phyloP scores from a whole-genome alignment of 2,329 filamentous ascomycete species.

The Neofusicoccum ribis region DNA sequence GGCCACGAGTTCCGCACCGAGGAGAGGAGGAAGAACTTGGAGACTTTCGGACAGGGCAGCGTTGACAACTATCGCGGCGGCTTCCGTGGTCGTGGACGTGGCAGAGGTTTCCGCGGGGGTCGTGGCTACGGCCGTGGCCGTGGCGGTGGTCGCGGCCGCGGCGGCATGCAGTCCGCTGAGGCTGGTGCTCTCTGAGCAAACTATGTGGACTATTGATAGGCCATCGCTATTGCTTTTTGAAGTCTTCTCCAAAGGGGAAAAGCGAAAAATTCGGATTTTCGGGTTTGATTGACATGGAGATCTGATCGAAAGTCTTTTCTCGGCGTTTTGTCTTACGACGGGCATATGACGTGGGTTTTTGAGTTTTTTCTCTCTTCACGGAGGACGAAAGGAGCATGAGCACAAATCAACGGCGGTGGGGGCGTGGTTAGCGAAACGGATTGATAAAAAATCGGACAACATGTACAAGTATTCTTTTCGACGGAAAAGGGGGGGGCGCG shows the following conservation, averaged over 20 bases:
- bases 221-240: not conserved
- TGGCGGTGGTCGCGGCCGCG: constrained; percentile 29
- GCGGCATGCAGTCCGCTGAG: not conserved
- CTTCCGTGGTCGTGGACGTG: constrained; percentile 75
- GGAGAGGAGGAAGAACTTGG: constrained; percentile 88
- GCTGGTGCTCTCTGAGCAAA: not conserved
- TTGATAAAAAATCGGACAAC: too few species aligned
- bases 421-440: too few species aligned
- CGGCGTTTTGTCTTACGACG: not conserved
- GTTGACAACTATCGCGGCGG: constrained; percentile 80
- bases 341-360: not conserved
- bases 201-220: not conserved
- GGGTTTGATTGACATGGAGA: not conserved
- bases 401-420: too few species aligned
- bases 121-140: constrained; percentile 47
- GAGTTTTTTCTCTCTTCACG: not conserved
- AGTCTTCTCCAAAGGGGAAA: not conserved
- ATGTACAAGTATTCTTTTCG: too few species aligned
- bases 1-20: constrained; percentile 88
- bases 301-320: not conserved
- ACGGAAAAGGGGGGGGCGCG: too few species aligned
- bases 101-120: constrained; percentile 55
- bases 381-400: not conserved
- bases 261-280: not conserved
- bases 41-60: constrained; percentile 95